Percentiles rank a stretch among this genome's conserved stretches.
phyloP scores from a whole-genome alignment of 345 rosid genomes.

The Gossypium thurberi region DNA sequence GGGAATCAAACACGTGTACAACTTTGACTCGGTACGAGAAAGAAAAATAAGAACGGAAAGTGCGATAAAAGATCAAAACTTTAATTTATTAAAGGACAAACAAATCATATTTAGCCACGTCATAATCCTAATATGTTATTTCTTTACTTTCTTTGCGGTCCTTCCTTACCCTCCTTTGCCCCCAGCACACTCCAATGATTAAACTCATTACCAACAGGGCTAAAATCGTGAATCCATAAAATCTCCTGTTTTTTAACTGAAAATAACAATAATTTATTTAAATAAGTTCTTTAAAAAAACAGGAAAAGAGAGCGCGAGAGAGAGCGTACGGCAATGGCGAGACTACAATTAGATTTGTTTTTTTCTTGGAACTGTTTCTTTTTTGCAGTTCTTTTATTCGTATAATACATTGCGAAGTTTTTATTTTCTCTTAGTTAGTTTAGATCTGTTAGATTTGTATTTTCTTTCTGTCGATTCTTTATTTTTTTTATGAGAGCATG shows the following conservation, averaged over 20 bases:
- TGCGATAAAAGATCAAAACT: background rate
- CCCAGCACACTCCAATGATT: background rate
- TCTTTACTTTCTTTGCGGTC: background rate
- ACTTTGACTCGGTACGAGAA: background rate
- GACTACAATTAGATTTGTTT: background rate
- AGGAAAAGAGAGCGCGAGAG: slow-evolving; percentile 15
- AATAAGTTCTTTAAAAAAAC: background rate
- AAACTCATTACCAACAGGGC: background rate
- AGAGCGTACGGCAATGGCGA: slow-evolving; percentile 29
- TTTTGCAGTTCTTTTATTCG: background rate
- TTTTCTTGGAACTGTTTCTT: background rate
- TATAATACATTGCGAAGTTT: background rate
- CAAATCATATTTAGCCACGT: background rate
- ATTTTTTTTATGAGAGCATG: background rate
- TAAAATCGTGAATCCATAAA: background rate
- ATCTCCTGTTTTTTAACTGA: background rate
- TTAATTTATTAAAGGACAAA: background rate
- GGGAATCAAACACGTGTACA: slow-evolving; percentile 4
- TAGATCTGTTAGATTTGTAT: background rate
- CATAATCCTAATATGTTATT: background rate
- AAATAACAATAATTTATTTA: background rate
- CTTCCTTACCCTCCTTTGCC: background rate
- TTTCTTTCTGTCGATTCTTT: background rate
- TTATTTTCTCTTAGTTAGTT: background rate
- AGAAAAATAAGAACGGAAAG: background rate